A percentile compares a stretch with the other conserved stretches of the same genome.
Evolutionary conservation across 1,139 yeast genomes (phyloP).

Genomic region (Saccharomycopsis hybrid): DNA sequence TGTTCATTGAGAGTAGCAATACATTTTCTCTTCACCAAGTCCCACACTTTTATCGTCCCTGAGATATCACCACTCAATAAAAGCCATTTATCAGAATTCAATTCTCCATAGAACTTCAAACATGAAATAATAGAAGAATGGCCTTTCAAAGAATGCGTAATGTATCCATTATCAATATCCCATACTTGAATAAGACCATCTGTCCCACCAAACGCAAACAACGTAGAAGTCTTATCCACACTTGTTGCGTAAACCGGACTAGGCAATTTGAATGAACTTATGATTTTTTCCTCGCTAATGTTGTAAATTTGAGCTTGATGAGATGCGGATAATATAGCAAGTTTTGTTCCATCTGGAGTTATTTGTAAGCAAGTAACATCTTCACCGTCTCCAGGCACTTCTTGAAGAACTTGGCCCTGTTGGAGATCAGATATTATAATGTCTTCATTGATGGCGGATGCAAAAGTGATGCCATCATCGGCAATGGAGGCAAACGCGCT

Average conservation of each 20-base stretch:
- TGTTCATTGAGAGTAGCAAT: slow-evolving; percentile 66
- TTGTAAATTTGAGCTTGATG: slow-evolving; percentile 67
- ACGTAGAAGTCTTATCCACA: slow-evolving; percentile 73
- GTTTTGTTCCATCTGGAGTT: slow-evolving; percentile 65
- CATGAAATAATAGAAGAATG: slow-evolving; percentile 92
- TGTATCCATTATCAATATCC: slow-evolving; percentile 83
- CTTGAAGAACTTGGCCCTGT: slow-evolving; percentile 52
- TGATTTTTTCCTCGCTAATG: slow-evolving; percentile 37
- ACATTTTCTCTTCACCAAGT: slow-evolving; percentile 72
- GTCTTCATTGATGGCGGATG: slow-evolving; percentile 76
- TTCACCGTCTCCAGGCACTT: slow-evolving; percentile 83
- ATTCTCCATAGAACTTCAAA: slow-evolving; percentile 64
- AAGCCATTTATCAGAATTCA: slow-evolving; percentile 67
- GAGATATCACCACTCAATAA: slow-evolving; percentile 83
- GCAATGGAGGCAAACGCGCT: slow-evolving; percentile 71
- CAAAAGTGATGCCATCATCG: slow-evolving; percentile 58
- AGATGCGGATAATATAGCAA: slow-evolving; percentile 77
- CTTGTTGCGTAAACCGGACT: slow-evolving; percentile 80
- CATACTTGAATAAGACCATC: slow-evolving; percentile 91
- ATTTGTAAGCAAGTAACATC: slow-evolving; percentile 65
- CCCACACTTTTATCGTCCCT: slow-evolving; percentile 86
- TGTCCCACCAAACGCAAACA: slow-evolving; percentile 91
- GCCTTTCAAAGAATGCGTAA: slow-evolving; percentile 87
- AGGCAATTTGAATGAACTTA: slow-evolving; percentile 51
- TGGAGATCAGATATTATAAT: slow-evolving; percentile 60